These are phyloP conservation scores for Narthecium ossifragum DNA, from an alignment of 106 monocot genomes.

Conservation along the genomic window DNA sequence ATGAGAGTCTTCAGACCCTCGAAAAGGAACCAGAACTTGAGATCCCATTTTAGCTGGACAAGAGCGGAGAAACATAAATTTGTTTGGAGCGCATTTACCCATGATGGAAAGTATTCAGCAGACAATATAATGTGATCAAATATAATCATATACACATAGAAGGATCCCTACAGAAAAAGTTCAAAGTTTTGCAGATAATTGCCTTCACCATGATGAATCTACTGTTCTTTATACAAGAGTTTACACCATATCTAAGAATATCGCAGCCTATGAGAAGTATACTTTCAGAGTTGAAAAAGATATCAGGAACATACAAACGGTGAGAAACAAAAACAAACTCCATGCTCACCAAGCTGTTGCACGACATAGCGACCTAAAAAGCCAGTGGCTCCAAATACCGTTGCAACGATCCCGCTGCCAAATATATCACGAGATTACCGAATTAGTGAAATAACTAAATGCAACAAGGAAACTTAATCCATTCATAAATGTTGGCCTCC, in stretches of 20 bases:
- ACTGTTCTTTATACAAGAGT: too few species aligned
- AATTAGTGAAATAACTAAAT: not conserved
- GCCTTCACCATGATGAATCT: too few species aligned
- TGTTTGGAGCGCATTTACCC: too few species aligned
- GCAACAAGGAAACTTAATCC: not conserved
- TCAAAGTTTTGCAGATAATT: too few species aligned
- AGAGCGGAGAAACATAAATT: too few species aligned
- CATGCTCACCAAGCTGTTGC: slow-evolving; percentile 82
- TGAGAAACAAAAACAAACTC: not conserved
- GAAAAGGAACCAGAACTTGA: slow-evolving; percentile 96
- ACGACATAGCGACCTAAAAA: slow-evolving; percentile 99
- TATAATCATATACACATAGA: too few species aligned
- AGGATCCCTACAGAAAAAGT: too few species aligned
- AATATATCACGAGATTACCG: not conserved
- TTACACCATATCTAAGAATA: too few species aligned
- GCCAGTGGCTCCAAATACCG: slow-evolving; percentile 98
- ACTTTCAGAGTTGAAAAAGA: too few species aligned
- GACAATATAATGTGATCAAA: too few species aligned
- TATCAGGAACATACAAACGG: not conserved
- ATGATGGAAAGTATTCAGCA: too few species aligned
- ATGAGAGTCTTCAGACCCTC: slow-evolving; percentile 95
- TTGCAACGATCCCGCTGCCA: slow-evolving; percentile 87
- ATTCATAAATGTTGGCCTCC: not conserved
- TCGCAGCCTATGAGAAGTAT: too few species aligned
- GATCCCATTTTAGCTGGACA: slow-evolving; percentile 96